A percentile compares a stretch with the other conserved stretches of the same genome.
Conservation (phyloP, 1,284 basidiomycete species). For the Trichosporon inkin region DNA sequence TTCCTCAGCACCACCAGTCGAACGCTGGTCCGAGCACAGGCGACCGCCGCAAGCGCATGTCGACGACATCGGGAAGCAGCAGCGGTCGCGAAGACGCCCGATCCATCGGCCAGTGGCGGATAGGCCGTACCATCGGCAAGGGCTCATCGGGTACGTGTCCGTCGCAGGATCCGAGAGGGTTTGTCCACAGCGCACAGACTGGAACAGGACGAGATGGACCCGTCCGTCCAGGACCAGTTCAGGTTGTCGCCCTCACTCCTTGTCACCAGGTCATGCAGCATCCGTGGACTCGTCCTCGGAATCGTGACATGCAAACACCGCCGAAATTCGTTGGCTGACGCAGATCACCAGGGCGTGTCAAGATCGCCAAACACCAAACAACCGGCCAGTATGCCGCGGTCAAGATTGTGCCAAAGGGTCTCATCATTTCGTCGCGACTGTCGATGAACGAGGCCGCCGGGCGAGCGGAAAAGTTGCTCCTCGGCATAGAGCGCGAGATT, state of each 20-base stretch:
- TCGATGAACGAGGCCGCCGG: constrained; percentile 62
- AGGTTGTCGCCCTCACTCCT: background rate
- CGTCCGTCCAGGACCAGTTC: background rate
- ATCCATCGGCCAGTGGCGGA: constrained; percentile 81
- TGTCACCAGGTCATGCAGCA: background rate
- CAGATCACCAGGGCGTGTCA: constrained; percentile 68
- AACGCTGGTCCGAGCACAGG: background rate
- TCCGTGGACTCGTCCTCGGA: constrained; percentile 8
- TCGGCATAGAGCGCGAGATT: constrained; percentile 91
- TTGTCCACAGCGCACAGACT: background rate
- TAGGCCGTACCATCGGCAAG: constrained; percentile 85
- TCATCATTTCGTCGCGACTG: constrained; percentile 65
- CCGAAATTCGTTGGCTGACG: constrained; percentile 1
- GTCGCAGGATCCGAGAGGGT: background rate
- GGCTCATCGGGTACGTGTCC: constrained; percentile 69
- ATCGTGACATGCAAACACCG: constrained; percentile 8
- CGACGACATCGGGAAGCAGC: constrained; percentile 18
- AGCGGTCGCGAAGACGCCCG: constrained; percentile 44
- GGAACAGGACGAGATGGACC: background rate
- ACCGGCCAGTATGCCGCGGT: constrained; percentile 90
- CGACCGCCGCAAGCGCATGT: constrained; percentile 17
- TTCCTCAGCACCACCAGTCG: constrained; percentile 3
- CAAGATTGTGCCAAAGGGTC: constrained; percentile 90
- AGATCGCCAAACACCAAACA: constrained; percentile 80
- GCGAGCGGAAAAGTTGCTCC: constrained; percentile 71